Evolutionary conservation across 1,139 yeast genomes (phyloP), one percentile per base, ranked within the genome.

Genomic region (Hansenula lynferdii): DNA sequence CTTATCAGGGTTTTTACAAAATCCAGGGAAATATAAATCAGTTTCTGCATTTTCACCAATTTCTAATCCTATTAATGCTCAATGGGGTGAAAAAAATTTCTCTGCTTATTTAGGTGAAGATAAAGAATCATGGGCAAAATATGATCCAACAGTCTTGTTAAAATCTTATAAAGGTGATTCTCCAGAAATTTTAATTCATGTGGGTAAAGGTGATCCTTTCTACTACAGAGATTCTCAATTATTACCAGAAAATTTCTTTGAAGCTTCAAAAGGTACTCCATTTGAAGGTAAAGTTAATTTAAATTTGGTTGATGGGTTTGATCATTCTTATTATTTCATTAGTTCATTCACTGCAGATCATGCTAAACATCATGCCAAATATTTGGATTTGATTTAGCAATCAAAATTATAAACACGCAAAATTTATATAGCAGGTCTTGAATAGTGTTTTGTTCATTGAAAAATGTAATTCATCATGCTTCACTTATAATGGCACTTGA

Each of bases 11-110:
- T 90, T 77, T 58, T 65, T 92, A 41, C 75, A 71, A 48, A 79
- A 85, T 58, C 87, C 92, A 1, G 84, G 80, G 4, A 69, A 69
- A 54, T 92, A 84, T 69, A 77, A 76, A 59, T 80, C 95, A 2
- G 94, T 85, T 27, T 78, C 90, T 44, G 97, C 97, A 0, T 92
- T 92, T 65, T 78, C 97, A 0, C 97, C 98, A 41, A 85, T 92
- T 49, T 65, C 78, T 34, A 85, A 87, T 61, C 97, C 98, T 10
- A 63, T 71, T 42, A 66, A 70, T 36, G 77, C 81, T 48, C 83
- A 82, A 26, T 92, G 97, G 95, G 97, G 96, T 35, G 69, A 77
- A 47, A 90, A 89, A 67, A 84, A 85, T 41, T 90, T 90, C 54
- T 65, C 72, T 6, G 84, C 82, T 38, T 90, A 92, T 60, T 70